phyloP scores from a whole-genome alignment of 345 rosid species.

The Populus tremula region DNA sequence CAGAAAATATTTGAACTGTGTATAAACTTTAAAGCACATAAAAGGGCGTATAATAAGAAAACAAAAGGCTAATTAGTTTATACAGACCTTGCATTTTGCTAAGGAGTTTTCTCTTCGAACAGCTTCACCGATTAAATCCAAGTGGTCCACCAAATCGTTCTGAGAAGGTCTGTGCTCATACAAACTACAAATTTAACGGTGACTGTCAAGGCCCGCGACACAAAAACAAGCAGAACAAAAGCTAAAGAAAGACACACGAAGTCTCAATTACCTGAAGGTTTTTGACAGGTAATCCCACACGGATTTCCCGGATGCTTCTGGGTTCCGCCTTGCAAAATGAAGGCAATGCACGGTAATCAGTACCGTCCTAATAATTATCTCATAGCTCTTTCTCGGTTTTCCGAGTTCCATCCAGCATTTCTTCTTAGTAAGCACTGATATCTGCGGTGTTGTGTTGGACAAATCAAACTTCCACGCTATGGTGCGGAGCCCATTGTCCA shows the following conservation, averaged over 20 bases:
- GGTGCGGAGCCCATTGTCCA: conserved; percentile 55
- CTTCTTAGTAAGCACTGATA: conserved; percentile 62
- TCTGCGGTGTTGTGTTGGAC: conserved; percentile 43
- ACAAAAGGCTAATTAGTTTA: background rate
- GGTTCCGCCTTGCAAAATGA: conserved; percentile 53
- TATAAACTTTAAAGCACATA: background rate
- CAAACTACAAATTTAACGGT: conserved; percentile 39
- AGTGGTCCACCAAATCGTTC: conserved; percentile 74
- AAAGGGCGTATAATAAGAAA: too few relatives aligned
- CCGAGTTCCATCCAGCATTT: conserved; percentile 60
- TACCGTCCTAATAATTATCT: conserved; percentile 45
- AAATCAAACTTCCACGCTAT: conserved; percentile 75
- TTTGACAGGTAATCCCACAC: conserved; percentile 62
- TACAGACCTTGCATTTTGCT: conserved; percentile 58
- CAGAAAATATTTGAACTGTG: too few relatives aligned
- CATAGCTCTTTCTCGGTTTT: conserved; percentile 77
- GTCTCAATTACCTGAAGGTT: conserved; percentile 45
- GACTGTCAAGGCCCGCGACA: background rate
- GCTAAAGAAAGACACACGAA: background rate
- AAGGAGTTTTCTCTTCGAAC: conserved; percentile 50
- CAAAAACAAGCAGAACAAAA: conserved; percentile 5
- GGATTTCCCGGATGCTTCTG: conserved; percentile 49
- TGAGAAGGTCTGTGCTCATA: conserved; percentile 66
- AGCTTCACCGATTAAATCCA: conserved; percentile 57
- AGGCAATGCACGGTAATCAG: conserved; percentile 57